These are phyloP conservation scores for Populus euphratica DNA, from an alignment of 345 rosid species.

Conservation along the genomic window DNA sequence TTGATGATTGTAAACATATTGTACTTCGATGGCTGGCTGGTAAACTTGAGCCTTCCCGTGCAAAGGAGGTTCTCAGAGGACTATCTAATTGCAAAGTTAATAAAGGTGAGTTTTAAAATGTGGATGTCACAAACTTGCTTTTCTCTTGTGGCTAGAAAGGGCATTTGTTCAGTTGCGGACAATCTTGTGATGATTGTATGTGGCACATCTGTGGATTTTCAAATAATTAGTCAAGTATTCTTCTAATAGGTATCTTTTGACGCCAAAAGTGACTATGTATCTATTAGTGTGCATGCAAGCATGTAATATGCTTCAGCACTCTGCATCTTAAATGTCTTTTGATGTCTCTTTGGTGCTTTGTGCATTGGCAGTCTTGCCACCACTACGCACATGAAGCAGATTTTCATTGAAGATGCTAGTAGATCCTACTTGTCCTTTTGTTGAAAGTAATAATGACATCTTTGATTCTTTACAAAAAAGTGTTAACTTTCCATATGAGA, in stretches of 20 bases:
- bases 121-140: background rate
- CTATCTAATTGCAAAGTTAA: constrained; percentile 85
- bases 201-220: background rate
- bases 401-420: background rate
- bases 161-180: background rate
- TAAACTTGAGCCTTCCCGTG: constrained; percentile 55
- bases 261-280: background rate
- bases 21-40: constrained; percentile 87
- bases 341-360: background rate
- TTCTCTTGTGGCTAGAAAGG: background rate
- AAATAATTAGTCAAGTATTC: background rate
- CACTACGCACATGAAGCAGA: background rate
- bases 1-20: constrained; percentile 65
- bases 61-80: constrained; percentile 76
- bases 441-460: background rate
- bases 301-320: background rate
- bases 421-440: background rate
- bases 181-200: background rate
- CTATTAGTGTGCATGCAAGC: background rate
- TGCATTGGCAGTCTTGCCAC: background rate
- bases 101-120: constrained; percentile 47
- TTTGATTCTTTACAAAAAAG: background rate
- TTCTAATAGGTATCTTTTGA: background rate
- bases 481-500: background rate
- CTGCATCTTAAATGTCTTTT: background rate